Evolutionary conservation across 495 filamentous ascomycete genomes (phyloP), one percentile per base, ranked within the genome.

Genomic region (Niebla homalea): DNA sequence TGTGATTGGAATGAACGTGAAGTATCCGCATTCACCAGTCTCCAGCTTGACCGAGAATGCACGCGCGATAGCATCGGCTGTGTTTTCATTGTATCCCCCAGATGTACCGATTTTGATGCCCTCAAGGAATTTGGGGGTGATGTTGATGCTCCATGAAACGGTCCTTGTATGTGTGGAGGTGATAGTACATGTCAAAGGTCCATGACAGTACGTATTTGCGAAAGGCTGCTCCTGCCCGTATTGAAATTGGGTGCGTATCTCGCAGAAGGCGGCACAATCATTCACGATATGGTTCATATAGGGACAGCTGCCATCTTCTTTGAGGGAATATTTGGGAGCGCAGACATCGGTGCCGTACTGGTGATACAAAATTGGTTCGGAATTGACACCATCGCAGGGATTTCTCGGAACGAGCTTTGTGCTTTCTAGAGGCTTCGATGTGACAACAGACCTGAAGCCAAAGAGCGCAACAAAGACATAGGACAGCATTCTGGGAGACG

Each of bases 61-160:
- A 18, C 43, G 23, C 19, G 38, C 41, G 22, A 46, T 23, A 12
- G 50, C 46, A 19, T 29, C 46, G 12, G 43, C 40, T 6, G 26
- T 40, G 8, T 25, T 19, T 20, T 35, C 21, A 10, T 23, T 45
- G 43, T 46, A 47, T 6, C 50, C 50, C 29, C 50, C 50, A 10
- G 43, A 46, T 15, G 50, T 48, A 16, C 41, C 47, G 4, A 50
- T 32, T 19, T 36, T 37, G 3, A 46, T 35, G 10, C 29, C 40
- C 16, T 26, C 45, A 6, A 29, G 20, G 26, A 41, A 35, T 8
- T 22, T 39, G 12, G 23, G 36, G 20, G 25, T 43, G 40, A 14
- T 22, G 20, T 18, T 36, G 23, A 39, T 42, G 36, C 43, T 51
- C 15, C 56, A 56, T 39, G 39, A 52, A 49, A 52, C 52, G 23